Evolutionary conservation across 2,329 filamentous ascomycete genomes (phyloP).

Genomic region (Knoxdaviesia proteae): DNA sequence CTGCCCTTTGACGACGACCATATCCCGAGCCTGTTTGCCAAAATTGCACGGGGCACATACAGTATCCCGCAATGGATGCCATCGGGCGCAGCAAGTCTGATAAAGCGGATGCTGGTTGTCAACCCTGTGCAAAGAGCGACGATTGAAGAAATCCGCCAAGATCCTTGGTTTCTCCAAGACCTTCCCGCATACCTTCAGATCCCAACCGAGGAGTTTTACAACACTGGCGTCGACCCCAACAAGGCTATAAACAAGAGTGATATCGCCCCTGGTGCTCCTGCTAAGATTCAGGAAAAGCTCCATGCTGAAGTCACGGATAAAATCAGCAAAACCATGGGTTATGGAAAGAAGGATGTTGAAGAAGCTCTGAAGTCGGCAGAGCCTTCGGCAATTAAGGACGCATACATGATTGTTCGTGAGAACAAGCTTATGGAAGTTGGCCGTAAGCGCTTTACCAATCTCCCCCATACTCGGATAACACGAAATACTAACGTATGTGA

Average conservation of each 20-base stretch:
- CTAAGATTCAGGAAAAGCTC: slow-evolving; percentile 67
- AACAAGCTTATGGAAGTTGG: slow-evolving; percentile 94
- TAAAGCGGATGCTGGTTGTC: slow-evolving; percentile 84
- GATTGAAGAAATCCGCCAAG: slow-evolving; percentile 77
- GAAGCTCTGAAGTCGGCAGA: slow-evolving; percentile 82
- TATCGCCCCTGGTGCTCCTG: slow-evolving; percentile 59
- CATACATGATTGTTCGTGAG: slow-evolving; percentile 92
- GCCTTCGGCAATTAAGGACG: slow-evolving; percentile 95
- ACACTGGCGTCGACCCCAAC: slow-evolving; percentile 83
- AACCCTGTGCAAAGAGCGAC: slow-evolving; percentile 89
- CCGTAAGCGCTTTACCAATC: slow-evolving; percentile 36
- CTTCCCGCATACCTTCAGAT: slow-evolving; percentile 72
- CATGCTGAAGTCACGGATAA: slow-evolving; percentile 87
- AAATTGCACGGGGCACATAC: slow-evolving; percentile 89
- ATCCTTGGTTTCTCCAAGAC: slow-evolving; percentile 84
- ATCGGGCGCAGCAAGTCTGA: slow-evolving; percentile 58
- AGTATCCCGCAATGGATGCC: slow-evolving; percentile 84
- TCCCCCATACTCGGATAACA: too few species aligned
- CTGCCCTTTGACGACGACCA: slow-evolving; percentile 97
- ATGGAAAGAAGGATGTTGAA: slow-evolving; percentile 83
- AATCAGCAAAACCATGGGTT: slow-evolving; percentile 95
- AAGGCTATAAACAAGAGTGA: slow-evolving; percentile 72
- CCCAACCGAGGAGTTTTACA: slow-evolving; percentile 77
- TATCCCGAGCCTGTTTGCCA: slow-evolving; percentile 91
- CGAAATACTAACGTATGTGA: too few species aligned